phyloP scores from a whole-genome alignment of 441 rosid genomes.

The Lepidium campestre region DNA sequence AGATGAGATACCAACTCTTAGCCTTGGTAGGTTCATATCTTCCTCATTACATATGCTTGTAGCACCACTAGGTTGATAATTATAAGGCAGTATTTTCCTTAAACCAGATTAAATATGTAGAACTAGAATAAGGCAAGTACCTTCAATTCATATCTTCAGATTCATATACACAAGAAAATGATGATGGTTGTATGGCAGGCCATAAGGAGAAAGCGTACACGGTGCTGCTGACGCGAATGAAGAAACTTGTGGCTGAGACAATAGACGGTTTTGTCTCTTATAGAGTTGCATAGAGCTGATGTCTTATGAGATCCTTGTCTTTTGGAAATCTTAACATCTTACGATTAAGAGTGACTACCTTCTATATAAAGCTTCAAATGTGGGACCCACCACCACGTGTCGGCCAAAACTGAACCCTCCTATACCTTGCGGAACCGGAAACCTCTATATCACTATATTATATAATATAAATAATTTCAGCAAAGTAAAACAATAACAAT shows the following conservation, averaged over 20 bases:
- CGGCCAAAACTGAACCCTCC: background rate
- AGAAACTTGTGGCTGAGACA: constrained; percentile 46
- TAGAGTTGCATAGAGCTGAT: constrained; percentile 25
- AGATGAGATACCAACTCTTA: constrained; percentile 53
- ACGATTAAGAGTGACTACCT: no score
- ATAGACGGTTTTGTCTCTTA: constrained; percentile 46
- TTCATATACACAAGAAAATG: background rate
- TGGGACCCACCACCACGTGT: background rate
- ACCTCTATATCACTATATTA: no score
- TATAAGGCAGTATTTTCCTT: background rate
- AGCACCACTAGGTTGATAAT: background rate
- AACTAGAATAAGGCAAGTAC: background rate
- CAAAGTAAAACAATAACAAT: background rate
- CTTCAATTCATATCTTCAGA: background rate
- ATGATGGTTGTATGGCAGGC: constrained; percentile 30
- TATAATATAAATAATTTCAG: background rate
- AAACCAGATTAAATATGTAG: background rate
- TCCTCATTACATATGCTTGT: background rate
- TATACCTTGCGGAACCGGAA: background rate
- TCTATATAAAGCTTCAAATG: no score
- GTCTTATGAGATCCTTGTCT: background rate
- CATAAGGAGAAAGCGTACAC: constrained; percentile 53
- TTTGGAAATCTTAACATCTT: background rate
- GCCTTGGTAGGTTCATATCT: constrained; percentile 39
- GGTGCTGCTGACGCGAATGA: constrained; percentile 52